Evolutionary conservation across 129 eudicot genomes (phyloP), one percentile per base, ranked within the genome.

Genomic region (Arctium minus): DNA sequence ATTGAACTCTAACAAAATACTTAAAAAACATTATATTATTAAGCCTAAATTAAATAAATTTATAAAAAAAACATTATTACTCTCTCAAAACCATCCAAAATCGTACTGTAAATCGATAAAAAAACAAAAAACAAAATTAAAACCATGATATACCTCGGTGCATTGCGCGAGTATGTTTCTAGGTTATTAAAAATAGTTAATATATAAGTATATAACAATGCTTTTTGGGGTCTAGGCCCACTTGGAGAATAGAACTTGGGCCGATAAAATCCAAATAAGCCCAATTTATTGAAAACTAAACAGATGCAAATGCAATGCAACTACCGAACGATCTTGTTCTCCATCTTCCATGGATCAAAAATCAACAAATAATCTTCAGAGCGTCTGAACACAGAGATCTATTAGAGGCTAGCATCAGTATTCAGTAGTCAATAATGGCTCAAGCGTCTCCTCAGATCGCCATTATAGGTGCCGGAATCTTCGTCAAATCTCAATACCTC

Each of bases 381-480:
- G 53, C 10, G 4, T 44, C 68, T 78, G 53, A 31, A 64, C 75
- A 42, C 18, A 62, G 15, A 77, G 53, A 53, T 30, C 68, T 40
- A 17, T 6, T 13, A 1, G 5, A 31, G 65, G 65, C 68, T 39
- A 79, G 36, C 5, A 36, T 36, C 81, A 80, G 85, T 74, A 74
- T 38, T 36, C 80, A 80, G 85, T 74, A 74, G 36, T n/a, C 6
- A 32, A 71, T 8, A 39, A 93, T 91, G 97, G 84, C 84, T 77
- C 79, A 69, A 69, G 39, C 82, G 53, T 84, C 76, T 64, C 90
- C 98, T 35, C 87, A 83, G 72, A 96, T 96, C 82, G 97, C 98
- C 81, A 88, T 96, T 8, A 81, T 93, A 15, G 99, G 99, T 3
- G 98, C 99, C 75, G 99, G 99, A 68, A 93, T 92, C 72, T 96